A percentile compares a stretch with the other conserved stretches of the same genome.
Conservation (phyloP, 2,329 filamentous ascomycete genomes). For the Sporothrix curviconia region DNA sequence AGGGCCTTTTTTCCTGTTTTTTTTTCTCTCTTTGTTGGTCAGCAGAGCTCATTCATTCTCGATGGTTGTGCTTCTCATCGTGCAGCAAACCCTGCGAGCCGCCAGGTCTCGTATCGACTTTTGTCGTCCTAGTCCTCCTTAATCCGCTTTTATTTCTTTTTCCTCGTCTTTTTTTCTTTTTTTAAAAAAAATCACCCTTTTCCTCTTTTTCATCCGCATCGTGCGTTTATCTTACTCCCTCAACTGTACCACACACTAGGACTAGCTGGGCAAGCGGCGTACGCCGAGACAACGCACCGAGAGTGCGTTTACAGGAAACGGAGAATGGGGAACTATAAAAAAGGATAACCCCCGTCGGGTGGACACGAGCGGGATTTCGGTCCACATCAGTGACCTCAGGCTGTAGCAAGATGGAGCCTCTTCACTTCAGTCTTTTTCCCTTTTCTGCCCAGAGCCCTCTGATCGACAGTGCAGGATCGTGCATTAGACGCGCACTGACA, state of each 20-base stretch:
- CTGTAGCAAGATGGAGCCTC: too few species aligned
- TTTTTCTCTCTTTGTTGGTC: not conserved
- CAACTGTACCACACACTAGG: not conserved
- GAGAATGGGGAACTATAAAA: slow-evolving; percentile 13
- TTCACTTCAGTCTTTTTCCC: not conserved
- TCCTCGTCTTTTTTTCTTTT: not conserved
- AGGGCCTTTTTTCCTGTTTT: not conserved
- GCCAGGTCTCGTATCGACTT: too few species aligned
- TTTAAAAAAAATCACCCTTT: not conserved
- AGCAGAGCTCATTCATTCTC: too few species aligned
- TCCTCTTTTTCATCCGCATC: not conserved
- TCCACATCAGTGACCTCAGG: too few species aligned
- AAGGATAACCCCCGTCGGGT: too few species aligned
- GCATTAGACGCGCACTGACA: not conserved
- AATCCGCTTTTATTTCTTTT: too few species aligned
- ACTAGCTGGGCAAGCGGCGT: slow-evolving; percentile 9
- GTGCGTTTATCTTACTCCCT: not conserved
- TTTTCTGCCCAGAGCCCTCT: not conserved
- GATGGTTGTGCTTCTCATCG: too few species aligned
- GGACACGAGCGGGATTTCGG: too few species aligned
- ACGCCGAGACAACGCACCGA: slow-evolving; percentile 9
- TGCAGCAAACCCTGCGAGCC: too few species aligned
- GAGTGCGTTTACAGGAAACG: slow-evolving; percentile 2
- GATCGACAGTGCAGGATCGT: slow-evolving; percentile 9
- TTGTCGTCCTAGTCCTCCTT: too few species aligned